Conservation (phyloP, 2,329 filamentous ascomycete species). For the Trichoderma koningiopsis region DNA sequence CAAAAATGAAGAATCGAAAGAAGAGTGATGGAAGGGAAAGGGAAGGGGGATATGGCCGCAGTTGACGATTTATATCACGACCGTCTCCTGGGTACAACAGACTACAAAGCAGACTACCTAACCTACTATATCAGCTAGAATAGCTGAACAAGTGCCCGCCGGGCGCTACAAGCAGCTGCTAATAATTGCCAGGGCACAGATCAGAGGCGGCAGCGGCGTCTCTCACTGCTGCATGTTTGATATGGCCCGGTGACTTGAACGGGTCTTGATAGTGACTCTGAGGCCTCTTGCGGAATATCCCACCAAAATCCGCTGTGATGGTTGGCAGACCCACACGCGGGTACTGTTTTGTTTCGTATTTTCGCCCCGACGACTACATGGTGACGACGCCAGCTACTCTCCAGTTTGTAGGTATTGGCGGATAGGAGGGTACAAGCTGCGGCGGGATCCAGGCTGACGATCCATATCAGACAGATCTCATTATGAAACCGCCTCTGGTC, state of each 20-base stretch:
- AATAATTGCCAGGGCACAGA: neutral
- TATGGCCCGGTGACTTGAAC: neutral
- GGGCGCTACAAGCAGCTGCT: neutral
- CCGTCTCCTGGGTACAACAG: neutral
- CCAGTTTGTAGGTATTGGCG: neutral
- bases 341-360: conserved; percentile 4
- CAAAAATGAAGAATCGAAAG: neutral
- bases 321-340: conserved; percentile 7
- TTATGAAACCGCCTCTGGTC: conserved; percentile 24
- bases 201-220: neutral
- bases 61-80: conserved; percentile 5
- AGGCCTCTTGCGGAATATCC: conserved; percentile 19
- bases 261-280: conserved; percentile 3
- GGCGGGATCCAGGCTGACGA: conserved; percentile 9
- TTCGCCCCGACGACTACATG: conserved; percentile 7
- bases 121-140: conserved; percentile 3
- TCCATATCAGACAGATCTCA: conserved; percentile 27
- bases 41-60: neutral
- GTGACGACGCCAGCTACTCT: neutral
- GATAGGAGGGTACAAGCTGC: neutral
- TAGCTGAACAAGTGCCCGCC: conserved; percentile 2
- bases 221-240: conserved; percentile 6
- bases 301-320: conserved; percentile 5
- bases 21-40: neutral
- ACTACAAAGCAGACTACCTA: no score